These are phyloP conservation scores for Aphanomyces stellatus DNA, from an alignment of 352 stramenopile species.

Conservation along the genomic window DNA sequence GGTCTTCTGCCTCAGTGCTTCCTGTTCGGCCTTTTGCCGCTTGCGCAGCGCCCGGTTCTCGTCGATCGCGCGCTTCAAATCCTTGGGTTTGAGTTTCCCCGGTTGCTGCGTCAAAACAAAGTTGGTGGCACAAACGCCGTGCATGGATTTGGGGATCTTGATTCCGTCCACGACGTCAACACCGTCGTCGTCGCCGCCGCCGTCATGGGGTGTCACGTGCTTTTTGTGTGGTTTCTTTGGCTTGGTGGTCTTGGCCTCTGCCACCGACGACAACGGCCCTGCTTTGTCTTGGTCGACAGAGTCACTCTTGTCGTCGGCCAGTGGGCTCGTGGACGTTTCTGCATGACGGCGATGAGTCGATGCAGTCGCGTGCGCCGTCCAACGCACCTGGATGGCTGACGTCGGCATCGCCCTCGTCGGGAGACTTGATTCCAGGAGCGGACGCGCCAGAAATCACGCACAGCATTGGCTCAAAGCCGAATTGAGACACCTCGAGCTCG, in stretches of 20 bases:
- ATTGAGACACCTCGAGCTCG: slow-evolving; percentile 63
- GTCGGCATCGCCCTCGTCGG: not conserved
- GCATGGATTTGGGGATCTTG: slow-evolving; percentile 56
- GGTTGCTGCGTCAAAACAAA: slow-evolving; percentile 84
- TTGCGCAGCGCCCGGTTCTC: slow-evolving; percentile 55
- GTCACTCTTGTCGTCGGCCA: no score
- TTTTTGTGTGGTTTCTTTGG: not conserved
- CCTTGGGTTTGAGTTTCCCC: slow-evolving; percentile 84
- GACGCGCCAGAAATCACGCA: slow-evolving; percentile 62
- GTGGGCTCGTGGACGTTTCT: no score
- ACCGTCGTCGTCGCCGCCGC: slow-evolving; percentile 12
- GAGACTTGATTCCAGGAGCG: slow-evolving; percentile 23
- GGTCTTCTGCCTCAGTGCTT: slow-evolving; percentile 27
- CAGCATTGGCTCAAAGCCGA: slow-evolving; percentile 55
- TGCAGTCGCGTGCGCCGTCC: no score
- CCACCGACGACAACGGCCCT: no score
- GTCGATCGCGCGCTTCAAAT: slow-evolving; percentile 83
- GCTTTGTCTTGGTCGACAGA: no score
- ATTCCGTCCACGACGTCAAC: slow-evolving; percentile 41
- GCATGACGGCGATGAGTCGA: no score
- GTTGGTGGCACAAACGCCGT: slow-evolving; percentile 53
- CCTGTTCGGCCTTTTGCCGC: slow-evolving; percentile 57
- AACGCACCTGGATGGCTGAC: no score
- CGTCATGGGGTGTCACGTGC: not conserved
- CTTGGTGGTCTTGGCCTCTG: not conserved